Percentiles rank a stretch among this genome's conserved stretches.
Conservation (phyloP, 192 early-diverging fungal genomes). For the Coemansia sp. region DNA sequence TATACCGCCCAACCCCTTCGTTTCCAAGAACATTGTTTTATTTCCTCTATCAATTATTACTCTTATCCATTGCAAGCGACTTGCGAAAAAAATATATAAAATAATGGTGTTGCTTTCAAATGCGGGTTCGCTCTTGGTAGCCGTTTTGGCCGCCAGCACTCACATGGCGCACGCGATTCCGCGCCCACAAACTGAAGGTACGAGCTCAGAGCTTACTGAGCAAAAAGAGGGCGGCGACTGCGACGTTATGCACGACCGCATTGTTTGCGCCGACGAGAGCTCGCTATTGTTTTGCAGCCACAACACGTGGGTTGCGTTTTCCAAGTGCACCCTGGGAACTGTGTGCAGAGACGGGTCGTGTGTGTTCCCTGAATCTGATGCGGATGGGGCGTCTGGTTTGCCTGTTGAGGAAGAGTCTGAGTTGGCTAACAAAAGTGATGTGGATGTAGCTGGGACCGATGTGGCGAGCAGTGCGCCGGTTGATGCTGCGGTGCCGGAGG, state of each 20-base stretch:
- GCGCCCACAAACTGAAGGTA: conserved; percentile 24
- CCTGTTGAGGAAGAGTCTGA: neutral
- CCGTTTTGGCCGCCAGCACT: conserved; percentile 12
- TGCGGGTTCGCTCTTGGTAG: conserved; percentile 19
- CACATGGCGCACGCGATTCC: conserved; percentile 19
- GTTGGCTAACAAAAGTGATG: conserved; percentile 7
- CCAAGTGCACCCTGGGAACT: conserved; percentile 31
- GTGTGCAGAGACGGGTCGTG: conserved; percentile 35
- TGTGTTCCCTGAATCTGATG: neutral
- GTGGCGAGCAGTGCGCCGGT: neutral
- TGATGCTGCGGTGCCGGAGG: neutral
- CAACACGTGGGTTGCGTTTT: conserved; percentile 31
- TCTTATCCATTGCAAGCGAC: neutral
- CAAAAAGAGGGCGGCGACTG: conserved; percentile 23
- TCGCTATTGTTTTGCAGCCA: conserved; percentile 33
- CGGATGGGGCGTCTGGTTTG: neutral
- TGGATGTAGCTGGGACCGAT: conserved; percentile 6
- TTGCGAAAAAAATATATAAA: conserved; percentile 1
- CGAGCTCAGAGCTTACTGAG: neutral
- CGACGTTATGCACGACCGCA: conserved; percentile 17
- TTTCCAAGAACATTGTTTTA: neutral
- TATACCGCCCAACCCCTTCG: neutral
- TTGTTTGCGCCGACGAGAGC: conserved; percentile 19
- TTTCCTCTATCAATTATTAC: neutral
- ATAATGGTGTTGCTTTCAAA: conserved; percentile 31